These are phyloP conservation scores for Lipomyces japonicus DNA, from an alignment of 805 yeast genomes.

Conservation along the genomic window DNA sequence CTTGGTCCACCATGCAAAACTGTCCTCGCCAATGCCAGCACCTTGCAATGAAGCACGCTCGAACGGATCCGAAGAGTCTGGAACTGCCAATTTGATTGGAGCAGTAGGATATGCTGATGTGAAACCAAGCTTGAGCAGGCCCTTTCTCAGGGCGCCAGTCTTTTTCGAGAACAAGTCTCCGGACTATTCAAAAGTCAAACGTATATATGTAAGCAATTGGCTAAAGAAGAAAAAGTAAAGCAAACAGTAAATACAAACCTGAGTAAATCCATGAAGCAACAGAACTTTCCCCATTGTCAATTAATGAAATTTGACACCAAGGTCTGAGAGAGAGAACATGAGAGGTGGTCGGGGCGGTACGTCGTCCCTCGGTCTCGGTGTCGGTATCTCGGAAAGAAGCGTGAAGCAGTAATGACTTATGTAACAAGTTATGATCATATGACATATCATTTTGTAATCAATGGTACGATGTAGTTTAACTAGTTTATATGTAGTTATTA, in stretches of 20 bases:
- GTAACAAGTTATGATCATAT: not conserved
- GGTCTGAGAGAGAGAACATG: not conserved
- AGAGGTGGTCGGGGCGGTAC: not conserved
- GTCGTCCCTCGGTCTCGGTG: not conserved
- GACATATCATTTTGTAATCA: not conserved
- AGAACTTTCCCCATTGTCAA: constrained; percentile 47
- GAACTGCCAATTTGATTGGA: constrained; percentile 68
- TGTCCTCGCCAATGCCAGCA: constrained; percentile 43
- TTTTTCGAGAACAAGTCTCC: constrained; percentile 81
- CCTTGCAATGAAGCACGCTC: constrained; percentile 48
- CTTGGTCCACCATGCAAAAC: constrained; percentile 34
- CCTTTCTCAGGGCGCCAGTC: constrained; percentile 82
- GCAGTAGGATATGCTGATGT: constrained; percentile 75
- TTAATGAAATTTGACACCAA: no score
- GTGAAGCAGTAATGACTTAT: not conserved
- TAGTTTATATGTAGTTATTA: no score
- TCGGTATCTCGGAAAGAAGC: not conserved
- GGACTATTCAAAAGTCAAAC: constrained; percentile 41
- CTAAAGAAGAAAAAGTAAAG: not conserved
- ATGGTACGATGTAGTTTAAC: not conserved
- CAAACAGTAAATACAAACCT: constrained; percentile 20
- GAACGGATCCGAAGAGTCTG: constrained; percentile 58
- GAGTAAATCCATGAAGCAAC: constrained; percentile 82
- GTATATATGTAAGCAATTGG: not conserved
- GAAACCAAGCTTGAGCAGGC: constrained; percentile 59